Evolutionary conservation across 768 basidiomycete species (phyloP).

Genomic region (Leccinum ochraceum): DNA sequence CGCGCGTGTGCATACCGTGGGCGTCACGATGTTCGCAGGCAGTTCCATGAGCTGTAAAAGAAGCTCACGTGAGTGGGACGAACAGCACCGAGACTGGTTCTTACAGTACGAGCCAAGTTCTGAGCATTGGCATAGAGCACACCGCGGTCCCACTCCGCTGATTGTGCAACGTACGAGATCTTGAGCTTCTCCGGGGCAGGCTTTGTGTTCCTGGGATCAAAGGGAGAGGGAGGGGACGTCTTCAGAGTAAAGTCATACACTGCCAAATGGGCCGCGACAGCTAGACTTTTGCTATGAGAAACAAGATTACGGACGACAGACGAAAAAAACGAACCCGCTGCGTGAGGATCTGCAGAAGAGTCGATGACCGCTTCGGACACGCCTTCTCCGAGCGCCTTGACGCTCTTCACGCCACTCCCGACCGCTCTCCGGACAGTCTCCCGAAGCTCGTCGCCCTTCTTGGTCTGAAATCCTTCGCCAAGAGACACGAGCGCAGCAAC

Average conservation of each 20-base stretch:
- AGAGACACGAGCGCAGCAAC: conserved; percentile 60
- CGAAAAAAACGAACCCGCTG: conserved; percentile 53
- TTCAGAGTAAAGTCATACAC: conserved; percentile 78
- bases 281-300: conserved; percentile 35
- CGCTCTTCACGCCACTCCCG: conserved; percentile 69
- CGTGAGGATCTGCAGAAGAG: conserved; percentile 68
- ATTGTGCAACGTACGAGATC: conserved; percentile 46
- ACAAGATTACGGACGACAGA: background rate
- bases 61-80: background rate
- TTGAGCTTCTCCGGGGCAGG: conserved; percentile 50
- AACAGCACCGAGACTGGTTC: conserved; percentile 11
- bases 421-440: conserved; percentile 72
- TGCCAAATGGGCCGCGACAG: conserved; percentile 78
- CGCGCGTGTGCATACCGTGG: conserved; percentile 51
- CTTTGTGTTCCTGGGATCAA: conserved; percentile 60
- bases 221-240: conserved; percentile 65
- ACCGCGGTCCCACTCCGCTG: conserved; percentile 70
- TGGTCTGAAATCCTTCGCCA: conserved; percentile 52
- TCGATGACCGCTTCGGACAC: conserved; percentile 65
- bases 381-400: conserved; percentile 60
- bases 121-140: conserved; percentile 74
- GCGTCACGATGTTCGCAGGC: conserved; percentile 85
- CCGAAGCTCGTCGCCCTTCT: conserved; percentile 47
- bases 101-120: conserved; percentile 76
- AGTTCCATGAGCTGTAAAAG: conserved; percentile 72